Evolutionary conservation across 1,284 basidiomycete genomes (phyloP), one percentile per base, ranked within the genome.

Genomic region (Pholiota adiposa): DNA sequence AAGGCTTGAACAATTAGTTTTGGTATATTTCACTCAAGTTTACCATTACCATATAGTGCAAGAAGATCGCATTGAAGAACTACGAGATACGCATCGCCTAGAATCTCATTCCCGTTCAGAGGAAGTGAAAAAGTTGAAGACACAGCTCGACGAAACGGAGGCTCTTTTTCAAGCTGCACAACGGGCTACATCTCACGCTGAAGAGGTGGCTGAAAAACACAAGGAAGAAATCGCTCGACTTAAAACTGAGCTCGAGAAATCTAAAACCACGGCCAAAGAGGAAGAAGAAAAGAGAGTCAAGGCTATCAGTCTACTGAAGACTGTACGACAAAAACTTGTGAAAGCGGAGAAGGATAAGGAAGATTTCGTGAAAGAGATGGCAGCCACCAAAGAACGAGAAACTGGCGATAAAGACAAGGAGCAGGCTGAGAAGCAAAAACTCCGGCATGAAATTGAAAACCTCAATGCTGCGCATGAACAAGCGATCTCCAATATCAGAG

Each of bases 281-380:
- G 96, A 97, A 71, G 96, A 97, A 72, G 96, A 98, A 74, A 97
- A 97, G 74, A 87, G 96, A 12, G 85, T 87, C n/a, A 98, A 97
- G 71, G 94, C 95, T 0, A 90, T 97, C 62, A 89, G 87, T 52
- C 76, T 97, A 31, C 78, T 98, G 63, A 97, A 97, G 78, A 91
- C 94, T 1, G 92, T 97, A n/a, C 79, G 96, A 53, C 89, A 93
- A 74, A 97, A 97, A 73, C 78, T 95, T 19, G 92, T 96, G 46
- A 97, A 95, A 72, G 87, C 93, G 2, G 95, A 97, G 74, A 94
- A 94, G 77, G 95, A 97, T 31, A 87, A 87, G 68, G 95, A 97
- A 58, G 94, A 96, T 61, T 78, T 81, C 1, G 56, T 80, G 56
- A 88, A 85, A 69, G 89, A 92, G 62, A 65, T 79, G 23, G 72